phyloP scores from a whole-genome alignment of 2,329 filamentous ascomycete genomes.

The Grosmannia serpens region DNA sequence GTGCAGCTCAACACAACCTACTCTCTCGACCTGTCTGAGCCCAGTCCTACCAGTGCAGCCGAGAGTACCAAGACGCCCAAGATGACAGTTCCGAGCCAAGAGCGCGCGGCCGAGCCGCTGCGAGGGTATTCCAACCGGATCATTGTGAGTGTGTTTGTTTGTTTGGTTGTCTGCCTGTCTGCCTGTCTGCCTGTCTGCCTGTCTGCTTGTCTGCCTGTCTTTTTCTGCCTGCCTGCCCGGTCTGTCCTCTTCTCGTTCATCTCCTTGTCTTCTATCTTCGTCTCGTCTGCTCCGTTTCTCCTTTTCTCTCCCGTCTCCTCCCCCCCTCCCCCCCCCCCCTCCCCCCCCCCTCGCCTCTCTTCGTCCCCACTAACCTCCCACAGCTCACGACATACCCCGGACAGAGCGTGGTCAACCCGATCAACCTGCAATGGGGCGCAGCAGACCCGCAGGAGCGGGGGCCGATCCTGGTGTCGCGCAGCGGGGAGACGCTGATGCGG shows the following conservation, averaged over 20 bases:
- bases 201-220: background rate
- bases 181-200: background rate
- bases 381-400: constrained; percentile 6
- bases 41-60: background rate
- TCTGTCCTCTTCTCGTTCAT: background rate
- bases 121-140: constrained; percentile 1
- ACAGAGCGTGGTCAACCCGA: constrained; percentile 5
- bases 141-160: background rate
- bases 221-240: background rate
- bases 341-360: background rate
- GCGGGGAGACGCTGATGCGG: constrained; percentile 4
- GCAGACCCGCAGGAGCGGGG: constrained; percentile 4
- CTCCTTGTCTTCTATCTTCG: background rate
- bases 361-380: background rate
- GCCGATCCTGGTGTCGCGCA: constrained; percentile 2
- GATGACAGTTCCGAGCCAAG: background rate
- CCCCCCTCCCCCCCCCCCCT: background rate
- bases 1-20: background rate
- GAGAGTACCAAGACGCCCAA: background rate
- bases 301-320: background rate
- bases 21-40: background rate
- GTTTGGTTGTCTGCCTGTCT: background rate
- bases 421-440: constrained; percentile 3
- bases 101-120: background rate
- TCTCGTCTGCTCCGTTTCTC: too few species aligned